Base-by-base conservation (phyloP, 192 early-diverging fungal genomes). In the Phlyctochytrium arcticum region DNA sequence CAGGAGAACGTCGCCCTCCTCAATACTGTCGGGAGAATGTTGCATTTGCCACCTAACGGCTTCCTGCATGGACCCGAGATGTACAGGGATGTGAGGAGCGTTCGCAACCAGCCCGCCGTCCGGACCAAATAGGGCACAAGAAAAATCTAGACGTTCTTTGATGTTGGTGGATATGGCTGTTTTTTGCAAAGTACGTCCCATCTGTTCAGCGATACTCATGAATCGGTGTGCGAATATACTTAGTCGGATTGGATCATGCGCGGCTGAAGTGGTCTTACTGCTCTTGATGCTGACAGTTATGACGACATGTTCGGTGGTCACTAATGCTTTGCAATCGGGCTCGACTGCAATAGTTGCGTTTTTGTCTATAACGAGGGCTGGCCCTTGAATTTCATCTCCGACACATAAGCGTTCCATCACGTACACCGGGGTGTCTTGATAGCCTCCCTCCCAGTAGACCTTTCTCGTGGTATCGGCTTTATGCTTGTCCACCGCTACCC, bases 121-220 rank as follows among this genome's bases (percentile, higher is more conserved):
- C 0, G 89, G 86, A 24, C 91, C 93, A 85, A 98, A 98, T 33
- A 98, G 69, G 2, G 93, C 96, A 68, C 96, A 98, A 2, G 90
- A 93, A 71, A 98, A 98, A 70, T 98, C 96, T 32, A 98, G 78
- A 9, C 96, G 87, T 72, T 98, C 96, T 62, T 98, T 98, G 70
- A 98, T 98, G 58, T 98, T 98, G 24, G 96, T 97, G 36, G 89
- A 91, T 42, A 97, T 89, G 24, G 93, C 80, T 2, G 96, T 98
- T 72, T 96, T 92, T 32, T 60, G 55, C 44, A 60, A 60, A 3
- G 62, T 55, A 8, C 39, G 24, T 1, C 62, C 55, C 69, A 70
- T 49, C 26, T 64, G 53, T 24, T 57, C 72, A 6, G 94, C 96
- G 72, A 98, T 96, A 54, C 80, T 84, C 96, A 98, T 98, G 66